Percentiles rank a stretch among this genome's conserved stretches.
These are phyloP conservation scores for Andalucia godoyi DNA, from an alignment of 78 protist genomes.

Conservation along the genomic window DNA sequence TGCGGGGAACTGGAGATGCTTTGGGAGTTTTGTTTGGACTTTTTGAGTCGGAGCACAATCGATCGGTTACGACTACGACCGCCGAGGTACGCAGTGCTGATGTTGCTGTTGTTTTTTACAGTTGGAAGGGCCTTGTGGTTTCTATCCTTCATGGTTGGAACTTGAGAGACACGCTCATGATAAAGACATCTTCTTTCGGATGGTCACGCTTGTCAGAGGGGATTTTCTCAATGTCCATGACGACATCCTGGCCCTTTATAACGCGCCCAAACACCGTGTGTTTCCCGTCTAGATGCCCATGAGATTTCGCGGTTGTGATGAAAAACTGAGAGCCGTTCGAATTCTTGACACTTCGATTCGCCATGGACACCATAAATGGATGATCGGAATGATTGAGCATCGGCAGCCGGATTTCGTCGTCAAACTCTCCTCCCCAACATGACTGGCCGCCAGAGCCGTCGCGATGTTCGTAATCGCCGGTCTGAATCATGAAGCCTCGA, in stretches of 20 bases:
- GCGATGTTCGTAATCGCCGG: constrained; percentile 84
- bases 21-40: too few species aligned
- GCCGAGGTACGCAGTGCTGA: too few species aligned
- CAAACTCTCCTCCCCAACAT: constrained; percentile 86
- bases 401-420: constrained; percentile 87
- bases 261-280: constrained; percentile 94
- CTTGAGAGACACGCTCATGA: too few species aligned
- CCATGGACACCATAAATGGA: not conserved
- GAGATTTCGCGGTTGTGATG: constrained; percentile 73
- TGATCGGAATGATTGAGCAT: constrained; percentile 7
- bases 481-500: constrained; percentile 92
- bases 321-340: constrained; percentile 92
- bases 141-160: too few species aligned
- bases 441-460: constrained; percentile 73
- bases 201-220: too few species aligned
- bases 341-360: not conserved
- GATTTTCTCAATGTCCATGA: constrained; percentile 45
- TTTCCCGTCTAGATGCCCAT: constrained; percentile 80
- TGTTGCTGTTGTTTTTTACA: too few species aligned
- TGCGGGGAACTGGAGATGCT: too few species aligned
- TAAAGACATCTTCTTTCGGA: too few species aligned
- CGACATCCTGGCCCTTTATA: constrained; percentile 70
- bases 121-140: too few species aligned
- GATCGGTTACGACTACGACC: too few species aligned
- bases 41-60: too few species aligned